Conservation (phyloP, 1,139 yeast species). For the Chernovozyma sophiae-reginae region DNA sequence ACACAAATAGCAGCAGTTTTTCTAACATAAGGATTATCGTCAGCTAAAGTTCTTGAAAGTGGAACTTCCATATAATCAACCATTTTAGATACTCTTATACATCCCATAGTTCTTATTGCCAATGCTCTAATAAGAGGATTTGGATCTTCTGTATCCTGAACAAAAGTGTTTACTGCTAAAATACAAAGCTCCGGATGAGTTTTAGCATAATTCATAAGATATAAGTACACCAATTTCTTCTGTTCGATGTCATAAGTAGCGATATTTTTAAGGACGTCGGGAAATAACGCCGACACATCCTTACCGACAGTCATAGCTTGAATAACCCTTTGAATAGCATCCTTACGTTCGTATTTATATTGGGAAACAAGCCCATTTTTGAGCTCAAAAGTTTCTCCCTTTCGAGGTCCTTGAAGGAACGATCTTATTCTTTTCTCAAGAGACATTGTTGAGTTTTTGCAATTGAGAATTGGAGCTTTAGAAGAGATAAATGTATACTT, state of each 20-base stretch:
- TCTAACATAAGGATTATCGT: constrained; percentile 95
- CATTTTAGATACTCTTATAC: constrained; percentile 92
- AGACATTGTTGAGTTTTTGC: constrained; percentile 28
- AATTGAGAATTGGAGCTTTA: too few relatives aligned
- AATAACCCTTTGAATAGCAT: constrained; percentile 93
- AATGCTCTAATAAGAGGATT: constrained; percentile 94
- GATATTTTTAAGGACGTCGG: constrained; percentile 92
- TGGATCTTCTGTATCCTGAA: constrained; percentile 93
- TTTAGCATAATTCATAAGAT: constrained; percentile 95
- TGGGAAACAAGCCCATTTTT: constrained; percentile 90
- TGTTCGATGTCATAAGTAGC: constrained; percentile 97
- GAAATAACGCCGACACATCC: constrained; percentile 91
- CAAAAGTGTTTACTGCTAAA: constrained; percentile 95
- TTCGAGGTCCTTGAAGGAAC: constrained; percentile 44
- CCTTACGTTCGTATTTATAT: constrained; percentile 90
- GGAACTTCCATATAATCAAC: constrained; percentile 94
- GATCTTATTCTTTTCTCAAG: constrained; percentile 42
- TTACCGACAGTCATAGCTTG: constrained; percentile 99
- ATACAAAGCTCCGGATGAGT: constrained; percentile 94
- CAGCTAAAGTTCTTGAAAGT: constrained; percentile 73
- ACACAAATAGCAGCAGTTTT: constrained; percentile 98
- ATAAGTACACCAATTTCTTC: constrained; percentile 90
- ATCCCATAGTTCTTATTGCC: constrained; percentile 98
- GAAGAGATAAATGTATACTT: too few relatives aligned
- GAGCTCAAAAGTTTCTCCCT: constrained; percentile 84